Percentiles rank a stretch among this genome's conserved stretches.
Conservation (phyloP, 306 rosid genomes). For the Adenanthera pavonina region DNA sequence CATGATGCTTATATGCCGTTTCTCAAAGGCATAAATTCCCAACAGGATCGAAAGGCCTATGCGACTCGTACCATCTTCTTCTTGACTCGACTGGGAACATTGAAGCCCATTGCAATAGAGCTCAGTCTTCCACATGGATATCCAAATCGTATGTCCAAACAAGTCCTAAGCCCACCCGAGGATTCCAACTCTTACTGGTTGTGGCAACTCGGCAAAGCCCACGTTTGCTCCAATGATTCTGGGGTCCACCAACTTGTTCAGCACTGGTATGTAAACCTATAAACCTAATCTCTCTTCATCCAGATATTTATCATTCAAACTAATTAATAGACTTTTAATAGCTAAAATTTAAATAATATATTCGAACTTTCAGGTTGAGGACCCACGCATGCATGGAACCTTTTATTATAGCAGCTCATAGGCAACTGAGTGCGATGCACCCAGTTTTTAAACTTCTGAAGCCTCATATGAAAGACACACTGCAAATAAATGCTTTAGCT, state of each 20-base stretch:
- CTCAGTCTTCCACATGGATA: conserved; percentile 33
- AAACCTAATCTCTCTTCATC: conserved; percentile 10
- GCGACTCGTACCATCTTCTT: conserved; percentile 44
- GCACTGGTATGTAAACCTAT: conserved; percentile 39
- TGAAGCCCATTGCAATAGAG: conserved; percentile 50
- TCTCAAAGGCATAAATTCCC: conserved; percentile 21
- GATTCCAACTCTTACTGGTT: conserved; percentile 50
- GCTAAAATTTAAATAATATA: background rate
- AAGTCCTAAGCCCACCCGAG: conserved; percentile 43
- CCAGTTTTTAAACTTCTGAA: conserved; percentile 47
- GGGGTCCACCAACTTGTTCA: conserved; percentile 52
- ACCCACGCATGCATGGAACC: conserved; percentile 54
- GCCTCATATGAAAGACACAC: conserved; percentile 48
- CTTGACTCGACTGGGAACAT: conserved; percentile 36
- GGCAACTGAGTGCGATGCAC: conserved; percentile 48
- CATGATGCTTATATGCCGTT: no score
- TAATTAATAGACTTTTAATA: no score
- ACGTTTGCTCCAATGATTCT: conserved; percentile 49
- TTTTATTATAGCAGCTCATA: conserved; percentile 46
- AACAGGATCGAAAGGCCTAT: conserved; percentile 10
- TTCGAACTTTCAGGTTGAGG: conserved; percentile 41
- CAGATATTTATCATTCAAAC: conserved; percentile 5
- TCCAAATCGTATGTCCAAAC: conserved; percentile 32
- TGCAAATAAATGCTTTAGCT: conserved; percentile 51
- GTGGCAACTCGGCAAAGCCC: conserved; percentile 52